Evolutionary conservation across 169 alveolate species (phyloP).

Genomic region (Haemoproteus tartakovskyi): DNA sequence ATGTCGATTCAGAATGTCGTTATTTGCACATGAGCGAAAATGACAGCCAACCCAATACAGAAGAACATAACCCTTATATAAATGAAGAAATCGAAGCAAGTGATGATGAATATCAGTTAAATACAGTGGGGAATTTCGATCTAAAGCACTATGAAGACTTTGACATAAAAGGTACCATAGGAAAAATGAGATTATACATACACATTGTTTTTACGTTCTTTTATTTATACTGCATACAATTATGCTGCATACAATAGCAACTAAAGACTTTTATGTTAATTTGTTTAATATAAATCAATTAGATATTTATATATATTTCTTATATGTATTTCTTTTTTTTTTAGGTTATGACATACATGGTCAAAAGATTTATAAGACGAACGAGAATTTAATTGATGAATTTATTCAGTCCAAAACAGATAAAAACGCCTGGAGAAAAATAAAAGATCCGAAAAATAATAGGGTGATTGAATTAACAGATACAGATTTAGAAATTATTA

Average conservation of each 20-base stretch:
- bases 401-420: constrained; percentile 36
- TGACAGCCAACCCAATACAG: not conserved
- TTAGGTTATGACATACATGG: constrained; percentile 57
- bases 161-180: constrained; percentile 37
- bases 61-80: constrained; percentile 6
- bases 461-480: constrained; percentile 34
- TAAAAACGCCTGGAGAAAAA: constrained; percentile 43
- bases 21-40: not conserved
- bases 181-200: not conserved
- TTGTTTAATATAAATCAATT: no score
- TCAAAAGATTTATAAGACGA: constrained; percentile 15
- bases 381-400: constrained; percentile 40
- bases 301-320: no score
- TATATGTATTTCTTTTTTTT: not conserved
- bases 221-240: no score
- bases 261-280: no score
- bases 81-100: constrained; percentile 65
- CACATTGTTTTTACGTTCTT: no score
- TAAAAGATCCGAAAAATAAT: constrained; percentile 58
- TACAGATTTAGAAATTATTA: constrained; percentile 31
- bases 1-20: not conserved
- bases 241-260: no score
- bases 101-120: constrained; percentile 63
- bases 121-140: constrained; percentile 52
- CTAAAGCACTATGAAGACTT: constrained; percentile 49